Conservation (phyloP, 2,329 filamentous ascomycete species). For the Cytospora piceicola region DNA sequence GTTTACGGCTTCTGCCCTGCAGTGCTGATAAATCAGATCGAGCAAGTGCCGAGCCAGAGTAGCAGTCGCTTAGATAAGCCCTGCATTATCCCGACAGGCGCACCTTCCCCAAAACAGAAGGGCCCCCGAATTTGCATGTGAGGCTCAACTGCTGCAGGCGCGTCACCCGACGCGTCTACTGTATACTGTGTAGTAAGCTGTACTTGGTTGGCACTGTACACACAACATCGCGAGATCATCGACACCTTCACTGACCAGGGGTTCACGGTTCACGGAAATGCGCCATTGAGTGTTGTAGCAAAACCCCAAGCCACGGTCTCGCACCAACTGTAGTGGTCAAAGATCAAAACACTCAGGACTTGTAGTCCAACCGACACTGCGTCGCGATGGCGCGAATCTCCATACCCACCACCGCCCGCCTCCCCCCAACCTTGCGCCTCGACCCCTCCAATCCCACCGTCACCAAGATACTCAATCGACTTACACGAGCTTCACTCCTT, state of each 20-base stretch:
- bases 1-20: not conserved
- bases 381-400: conserved; percentile 59
- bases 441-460: conserved; percentile 67
- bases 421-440: conserved; percentile 73
- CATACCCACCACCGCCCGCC: conserved; percentile 71
- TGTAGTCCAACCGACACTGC: not conserved
- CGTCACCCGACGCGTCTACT: not conserved
- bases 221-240: not conserved
- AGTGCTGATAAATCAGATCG: not conserved
- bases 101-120: not conserved
- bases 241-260: not conserved
- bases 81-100: not conserved
- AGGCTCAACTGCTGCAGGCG: not conserved
- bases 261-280: not conserved
- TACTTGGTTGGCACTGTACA: not conserved
- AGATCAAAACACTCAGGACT: conserved; percentile 1
- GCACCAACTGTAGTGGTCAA: not conserved
- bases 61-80: conserved; percentile 22
- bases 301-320: not conserved
- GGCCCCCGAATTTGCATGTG: not conserved
- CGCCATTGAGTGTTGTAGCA: not conserved
- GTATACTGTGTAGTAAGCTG: not conserved
- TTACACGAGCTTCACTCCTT: conserved; percentile 73
- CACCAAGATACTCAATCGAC: conserved; percentile 67
- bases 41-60: not conserved